phyloP scores from a whole-genome alignment of 768 basidiomycete species.

The Termitomyces sp. region DNA sequence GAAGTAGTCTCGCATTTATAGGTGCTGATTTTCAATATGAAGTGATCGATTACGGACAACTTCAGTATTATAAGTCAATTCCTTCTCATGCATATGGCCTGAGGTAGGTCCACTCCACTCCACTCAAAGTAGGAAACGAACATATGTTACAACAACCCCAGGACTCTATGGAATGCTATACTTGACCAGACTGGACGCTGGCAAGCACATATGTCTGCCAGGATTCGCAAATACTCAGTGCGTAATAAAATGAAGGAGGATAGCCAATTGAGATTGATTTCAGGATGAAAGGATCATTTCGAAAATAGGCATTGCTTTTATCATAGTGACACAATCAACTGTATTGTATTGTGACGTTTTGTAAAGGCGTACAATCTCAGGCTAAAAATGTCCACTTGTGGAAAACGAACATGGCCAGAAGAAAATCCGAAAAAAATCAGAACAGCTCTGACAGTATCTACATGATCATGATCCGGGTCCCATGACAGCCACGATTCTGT shows the following conservation, averaged over 20 bases:
- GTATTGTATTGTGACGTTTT: not conserved
- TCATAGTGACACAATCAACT: not conserved
- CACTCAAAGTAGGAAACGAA: too few relatives aligned
- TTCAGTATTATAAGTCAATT: not conserved
- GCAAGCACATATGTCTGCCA: not conserved
- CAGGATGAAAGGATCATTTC: too few relatives aligned
- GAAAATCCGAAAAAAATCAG: too few relatives aligned
- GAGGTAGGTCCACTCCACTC: not conserved
- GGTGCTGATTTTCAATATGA: not conserved
- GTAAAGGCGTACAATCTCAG: too few relatives aligned
- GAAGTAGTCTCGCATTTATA: not conserved
- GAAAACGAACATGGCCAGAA: too few relatives aligned
- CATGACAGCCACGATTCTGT: not conserved
- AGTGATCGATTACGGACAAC: not conserved
- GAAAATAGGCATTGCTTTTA: not conserved
- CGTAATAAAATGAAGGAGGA: not conserved
- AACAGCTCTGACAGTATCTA: too few relatives aligned
- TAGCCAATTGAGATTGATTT: not conserved
- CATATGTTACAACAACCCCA: not conserved
- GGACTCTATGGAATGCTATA: not conserved
- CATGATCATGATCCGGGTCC: too few relatives aligned
- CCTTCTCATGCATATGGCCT: not conserved
- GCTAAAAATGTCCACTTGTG: too few relatives aligned
- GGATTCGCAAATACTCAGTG: not conserved
- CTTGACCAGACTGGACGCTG: not conserved